Conservation (phyloP, 257 asterid species). For the Eustoma russellianum region DNA sequence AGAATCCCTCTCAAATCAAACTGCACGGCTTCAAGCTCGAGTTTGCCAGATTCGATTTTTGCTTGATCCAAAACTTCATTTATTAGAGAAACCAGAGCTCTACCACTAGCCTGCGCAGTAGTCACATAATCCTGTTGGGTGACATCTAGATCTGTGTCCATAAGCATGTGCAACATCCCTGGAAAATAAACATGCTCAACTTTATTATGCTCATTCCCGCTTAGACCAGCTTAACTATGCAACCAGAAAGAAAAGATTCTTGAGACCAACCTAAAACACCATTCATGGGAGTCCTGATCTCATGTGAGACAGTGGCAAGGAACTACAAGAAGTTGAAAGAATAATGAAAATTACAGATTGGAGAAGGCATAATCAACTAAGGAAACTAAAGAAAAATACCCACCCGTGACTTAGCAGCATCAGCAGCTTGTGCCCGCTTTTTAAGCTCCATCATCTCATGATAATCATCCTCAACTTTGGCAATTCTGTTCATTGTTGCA, state of each 20-base stretch:
- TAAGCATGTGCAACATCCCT: constrained; percentile 99
- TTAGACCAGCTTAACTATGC: constrained; percentile 2
- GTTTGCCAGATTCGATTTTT: constrained; percentile 96
- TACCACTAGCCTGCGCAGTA: constrained; percentile 98
- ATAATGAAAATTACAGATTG: constrained; percentile 5
- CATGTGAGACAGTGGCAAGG: constrained; percentile 98
- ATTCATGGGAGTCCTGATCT: constrained; percentile 99
- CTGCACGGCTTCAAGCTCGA: constrained; percentile 78
- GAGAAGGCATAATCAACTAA: neutral
- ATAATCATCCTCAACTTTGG: constrained; percentile 82
- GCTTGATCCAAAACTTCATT: constrained; percentile 95
- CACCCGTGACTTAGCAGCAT: constrained; percentile 88
- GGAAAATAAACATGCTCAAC: constrained; percentile 11
- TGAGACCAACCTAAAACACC: constrained; percentile 83
- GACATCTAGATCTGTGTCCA: constrained; percentile 88
- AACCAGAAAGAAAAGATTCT: neutral
- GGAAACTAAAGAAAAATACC: constrained; percentile 2
- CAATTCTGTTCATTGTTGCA: constrained; percentile 75
- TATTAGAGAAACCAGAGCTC: constrained; percentile 93
- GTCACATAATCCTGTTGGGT: constrained; percentile 92
- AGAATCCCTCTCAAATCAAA: constrained; percentile 35
- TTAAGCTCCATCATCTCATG: constrained; percentile 67
- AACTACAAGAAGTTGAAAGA: constrained; percentile 49
- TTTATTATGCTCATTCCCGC: neutral
- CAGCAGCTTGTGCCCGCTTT: constrained; percentile 89